These are phyloP conservation scores for Tuber brumale DNA, from an alignment of 495 filamentous ascomycete genomes.

Conservation along the genomic window DNA sequence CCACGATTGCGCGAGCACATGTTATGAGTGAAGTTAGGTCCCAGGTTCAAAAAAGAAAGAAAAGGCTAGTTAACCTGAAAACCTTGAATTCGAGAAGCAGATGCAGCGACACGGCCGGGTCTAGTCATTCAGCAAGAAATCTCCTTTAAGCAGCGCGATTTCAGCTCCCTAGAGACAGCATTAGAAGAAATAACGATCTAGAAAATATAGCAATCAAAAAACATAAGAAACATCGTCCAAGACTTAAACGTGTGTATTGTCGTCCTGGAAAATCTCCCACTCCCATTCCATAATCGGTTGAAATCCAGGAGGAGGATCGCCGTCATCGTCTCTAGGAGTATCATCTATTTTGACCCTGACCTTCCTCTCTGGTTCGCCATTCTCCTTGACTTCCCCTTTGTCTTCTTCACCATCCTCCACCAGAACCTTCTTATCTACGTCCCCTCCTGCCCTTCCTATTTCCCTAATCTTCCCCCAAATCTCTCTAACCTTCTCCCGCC, in stretches of 20 bases:
- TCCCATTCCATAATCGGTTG: not conserved
- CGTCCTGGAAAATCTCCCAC: not conserved
- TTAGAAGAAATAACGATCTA: not conserved
- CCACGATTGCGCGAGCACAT: not conserved
- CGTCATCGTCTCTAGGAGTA: not conserved
- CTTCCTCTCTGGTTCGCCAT: not conserved
- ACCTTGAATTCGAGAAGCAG: not conserved
- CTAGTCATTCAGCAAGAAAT: not conserved
- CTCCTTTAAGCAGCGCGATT: not conserved
- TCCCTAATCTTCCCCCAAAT: not conserved
- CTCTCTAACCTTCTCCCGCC: not conserved
- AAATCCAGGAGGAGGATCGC: not conserved
- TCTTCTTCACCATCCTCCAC: not conserved
- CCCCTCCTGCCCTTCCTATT: not conserved
- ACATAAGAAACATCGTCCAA: not conserved
- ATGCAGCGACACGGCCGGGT: not conserved
- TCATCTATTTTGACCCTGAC: not conserved
- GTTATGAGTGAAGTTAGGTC: not conserved
- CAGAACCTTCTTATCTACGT: not conserved
- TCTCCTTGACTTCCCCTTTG: not conserved
- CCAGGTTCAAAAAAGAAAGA: not conserved
- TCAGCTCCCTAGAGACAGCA: not conserved
- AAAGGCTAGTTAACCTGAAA: too few relatives aligned
- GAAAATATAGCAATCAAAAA: not conserved
- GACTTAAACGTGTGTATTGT: not conserved